phyloP scores from a whole-genome alignment of 805 yeast species.

The Saccharomycopsis fermentans region DNA sequence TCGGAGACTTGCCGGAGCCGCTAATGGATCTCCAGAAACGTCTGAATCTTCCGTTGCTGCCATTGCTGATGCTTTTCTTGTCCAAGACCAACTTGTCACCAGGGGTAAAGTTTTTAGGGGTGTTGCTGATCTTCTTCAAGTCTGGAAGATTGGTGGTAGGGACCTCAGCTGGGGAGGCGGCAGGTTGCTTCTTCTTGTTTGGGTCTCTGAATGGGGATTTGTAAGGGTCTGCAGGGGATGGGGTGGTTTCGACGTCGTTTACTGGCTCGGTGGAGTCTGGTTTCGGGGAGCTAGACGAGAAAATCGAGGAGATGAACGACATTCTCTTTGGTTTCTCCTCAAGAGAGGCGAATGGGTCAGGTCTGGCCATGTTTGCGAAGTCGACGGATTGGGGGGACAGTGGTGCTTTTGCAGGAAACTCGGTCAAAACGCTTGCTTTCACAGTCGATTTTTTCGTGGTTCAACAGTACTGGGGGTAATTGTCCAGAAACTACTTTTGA shows the following conservation, averaged over 20 bases:
- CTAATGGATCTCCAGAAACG: not conserved
- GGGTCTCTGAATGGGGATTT: slow-evolving; percentile 11
- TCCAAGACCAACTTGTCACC: slow-evolving; percentile 14
- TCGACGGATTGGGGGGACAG: no score
- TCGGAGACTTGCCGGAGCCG: not conserved
- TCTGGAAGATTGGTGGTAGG: slow-evolving; percentile 14
- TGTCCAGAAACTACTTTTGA: no score
- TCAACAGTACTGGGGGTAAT: no score
- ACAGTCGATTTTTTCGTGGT: no score
- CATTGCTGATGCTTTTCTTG: not conserved
- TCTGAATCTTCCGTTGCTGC: not conserved
- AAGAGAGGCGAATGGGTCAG: slow-evolving; percentile 18
- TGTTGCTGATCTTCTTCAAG: slow-evolving; percentile 14
- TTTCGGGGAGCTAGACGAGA: not conserved
- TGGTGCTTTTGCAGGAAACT: no score
- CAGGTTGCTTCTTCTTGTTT: slow-evolving; percentile 1
- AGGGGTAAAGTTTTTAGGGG: slow-evolving; percentile 12
- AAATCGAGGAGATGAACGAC: slow-evolving; percentile 13
- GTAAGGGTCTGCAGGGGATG: slow-evolving; percentile 3
- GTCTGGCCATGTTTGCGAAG: slow-evolving; percentile 12
- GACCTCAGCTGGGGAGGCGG: slow-evolving; percentile 6
- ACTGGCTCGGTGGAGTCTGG: not conserved
- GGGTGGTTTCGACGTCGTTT: not conserved
- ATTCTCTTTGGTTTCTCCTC: slow-evolving; percentile 4
- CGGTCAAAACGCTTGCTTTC: no score